phyloP scores from a whole-genome alignment of 2,329 filamentous ascomycete genomes.

The Hysterium pulicare region DNA sequence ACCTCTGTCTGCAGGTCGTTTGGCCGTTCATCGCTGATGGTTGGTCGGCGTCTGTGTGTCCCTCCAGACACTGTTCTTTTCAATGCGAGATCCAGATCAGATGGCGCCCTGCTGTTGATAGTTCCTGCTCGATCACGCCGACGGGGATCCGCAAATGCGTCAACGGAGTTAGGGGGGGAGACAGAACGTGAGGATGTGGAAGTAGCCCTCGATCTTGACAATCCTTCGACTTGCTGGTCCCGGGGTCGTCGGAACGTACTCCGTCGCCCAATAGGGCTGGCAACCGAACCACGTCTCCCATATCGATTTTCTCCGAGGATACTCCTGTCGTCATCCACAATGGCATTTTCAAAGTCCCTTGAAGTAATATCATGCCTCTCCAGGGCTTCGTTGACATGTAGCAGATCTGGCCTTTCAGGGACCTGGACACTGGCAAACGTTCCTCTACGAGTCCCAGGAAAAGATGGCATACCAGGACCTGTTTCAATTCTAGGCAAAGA shows the following conservation, averaged over 20 bases:
- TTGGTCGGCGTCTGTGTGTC: slow-evolving; percentile 60
- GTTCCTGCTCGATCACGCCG: slow-evolving; percentile 74
- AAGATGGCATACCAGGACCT: slow-evolving; percentile 44
- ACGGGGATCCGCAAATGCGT: slow-evolving; percentile 89
- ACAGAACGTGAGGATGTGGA: slow-evolving; percentile 62
- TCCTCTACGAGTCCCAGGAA: slow-evolving; percentile 56
- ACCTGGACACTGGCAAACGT: slow-evolving; percentile 67
- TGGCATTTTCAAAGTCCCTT: slow-evolving; percentile 82
- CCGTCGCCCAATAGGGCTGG: slow-evolving; percentile 40
- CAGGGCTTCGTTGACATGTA: slow-evolving; percentile 45
- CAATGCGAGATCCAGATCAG: slow-evolving; percentile 57
- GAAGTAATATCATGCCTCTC: slow-evolving; percentile 45
- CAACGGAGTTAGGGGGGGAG: slow-evolving; percentile 94
- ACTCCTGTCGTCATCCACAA: slow-evolving; percentile 68
- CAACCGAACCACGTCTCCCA: slow-evolving; percentile 46
- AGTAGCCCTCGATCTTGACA: slow-evolving; percentile 44
- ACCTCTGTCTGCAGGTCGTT: slow-evolving; percentile 61
- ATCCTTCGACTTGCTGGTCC: slow-evolving; percentile 29
- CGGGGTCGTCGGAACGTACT: slow-evolving; percentile 43
- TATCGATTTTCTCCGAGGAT: slow-evolving; percentile 42
- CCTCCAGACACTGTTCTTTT: slow-evolving; percentile 69
- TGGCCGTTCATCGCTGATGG: slow-evolving; percentile 58
- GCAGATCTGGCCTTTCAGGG: slow-evolving; percentile 30
- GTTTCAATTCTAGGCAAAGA: slow-evolving; percentile 60
- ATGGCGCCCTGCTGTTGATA: slow-evolving; percentile 54